Conservation (phyloP, 2,329 filamentous ascomycete species). For the Aspergillus luchuensis region DNA sequence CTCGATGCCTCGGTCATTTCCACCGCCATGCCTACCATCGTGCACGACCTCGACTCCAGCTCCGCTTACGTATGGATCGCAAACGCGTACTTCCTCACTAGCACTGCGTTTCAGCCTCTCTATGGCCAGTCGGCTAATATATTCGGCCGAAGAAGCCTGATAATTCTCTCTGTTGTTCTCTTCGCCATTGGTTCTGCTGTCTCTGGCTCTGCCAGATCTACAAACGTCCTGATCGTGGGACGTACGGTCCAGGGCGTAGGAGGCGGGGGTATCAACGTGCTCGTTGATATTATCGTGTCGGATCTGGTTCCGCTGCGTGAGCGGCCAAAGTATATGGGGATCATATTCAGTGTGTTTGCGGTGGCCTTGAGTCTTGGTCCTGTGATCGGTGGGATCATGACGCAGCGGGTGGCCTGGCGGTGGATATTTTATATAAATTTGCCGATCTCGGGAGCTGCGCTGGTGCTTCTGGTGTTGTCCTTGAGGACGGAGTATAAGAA, state of each 20-base stretch:
- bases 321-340: constrained; percentile 30
- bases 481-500: background rate
- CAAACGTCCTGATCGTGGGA: constrained; percentile 56
- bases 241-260: constrained; percentile 59
- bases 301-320: constrained; percentile 49
- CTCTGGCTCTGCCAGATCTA: constrained; percentile 50
- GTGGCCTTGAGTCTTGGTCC: constrained; percentile 53
- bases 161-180: constrained; percentile 46
- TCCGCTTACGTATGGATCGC: constrained; percentile 41
- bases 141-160: constrained; percentile 52
- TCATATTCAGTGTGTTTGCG: constrained; percentile 23
- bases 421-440: background rate
- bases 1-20: constrained; percentile 45
- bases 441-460: too few relatives aligned
- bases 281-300: constrained; percentile 50
- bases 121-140: constrained; percentile 56
- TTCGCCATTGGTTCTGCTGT: constrained; percentile 59
- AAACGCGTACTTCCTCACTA: constrained; percentile 37
- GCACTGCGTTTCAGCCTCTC: constrained; percentile 52
- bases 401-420: constrained; percentile 23
- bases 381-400: constrained; percentile 37
- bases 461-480: background rate
- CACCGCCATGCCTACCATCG: constrained; percentile 47
- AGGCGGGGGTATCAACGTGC: constrained; percentile 45
- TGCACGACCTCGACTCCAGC: constrained; percentile 32